Conservation (phyloP, 2,329 filamentous ascomycete species). For the Chalara sp. region DNA sequence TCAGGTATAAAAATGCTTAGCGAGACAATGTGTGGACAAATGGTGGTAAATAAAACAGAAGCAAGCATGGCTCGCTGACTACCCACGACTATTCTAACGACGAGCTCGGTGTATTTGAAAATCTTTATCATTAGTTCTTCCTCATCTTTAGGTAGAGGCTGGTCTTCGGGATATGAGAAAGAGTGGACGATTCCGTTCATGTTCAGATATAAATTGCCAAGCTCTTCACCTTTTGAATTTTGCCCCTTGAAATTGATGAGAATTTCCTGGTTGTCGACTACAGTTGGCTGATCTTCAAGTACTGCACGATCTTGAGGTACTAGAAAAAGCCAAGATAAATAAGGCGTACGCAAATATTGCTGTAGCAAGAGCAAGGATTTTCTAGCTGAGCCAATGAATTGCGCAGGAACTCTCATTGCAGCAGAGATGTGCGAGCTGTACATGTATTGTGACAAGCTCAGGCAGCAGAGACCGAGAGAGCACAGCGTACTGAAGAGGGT, state of each 20-base stretch:
- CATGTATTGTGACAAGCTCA: too few species aligned
- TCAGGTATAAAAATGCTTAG: too few species aligned
- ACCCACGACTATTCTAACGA: slow-evolving; percentile 97
- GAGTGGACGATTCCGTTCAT: slow-evolving; percentile 99
- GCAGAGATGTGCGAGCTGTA: neutral
- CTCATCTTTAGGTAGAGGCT: slow-evolving; percentile 83
- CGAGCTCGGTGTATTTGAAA: slow-evolving; percentile 97
- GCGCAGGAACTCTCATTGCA: slow-evolving; percentile 27
- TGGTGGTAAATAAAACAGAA: too few species aligned
- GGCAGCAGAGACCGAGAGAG: too few species aligned
- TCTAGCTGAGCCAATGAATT: slow-evolving; percentile 92
- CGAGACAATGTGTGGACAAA: too few species aligned
- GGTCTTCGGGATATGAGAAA: slow-evolving; percentile 94
- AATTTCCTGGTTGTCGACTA: slow-evolving; percentile 76
- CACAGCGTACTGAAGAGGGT: too few species aligned
- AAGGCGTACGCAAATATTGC: neutral
- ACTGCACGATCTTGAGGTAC: slow-evolving; percentile 96
- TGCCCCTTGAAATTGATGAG: slow-evolving; percentile 78
- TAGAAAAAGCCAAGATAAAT: slow-evolving; percentile 63
- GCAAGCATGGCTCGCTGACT: slow-evolving; percentile 96
- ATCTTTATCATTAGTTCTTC: slow-evolving; percentile 99
- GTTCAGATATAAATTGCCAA: slow-evolving; percentile 96
- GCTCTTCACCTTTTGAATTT: slow-evolving; percentile 96
- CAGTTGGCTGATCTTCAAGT: slow-evolving; percentile 74
- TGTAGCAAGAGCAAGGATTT: slow-evolving; percentile 32